These are phyloP conservation scores for Fusarium pseudonygamai DNA, from an alignment of 2,329 filamentous ascomycete genomes.

Conservation along the genomic window DNA sequence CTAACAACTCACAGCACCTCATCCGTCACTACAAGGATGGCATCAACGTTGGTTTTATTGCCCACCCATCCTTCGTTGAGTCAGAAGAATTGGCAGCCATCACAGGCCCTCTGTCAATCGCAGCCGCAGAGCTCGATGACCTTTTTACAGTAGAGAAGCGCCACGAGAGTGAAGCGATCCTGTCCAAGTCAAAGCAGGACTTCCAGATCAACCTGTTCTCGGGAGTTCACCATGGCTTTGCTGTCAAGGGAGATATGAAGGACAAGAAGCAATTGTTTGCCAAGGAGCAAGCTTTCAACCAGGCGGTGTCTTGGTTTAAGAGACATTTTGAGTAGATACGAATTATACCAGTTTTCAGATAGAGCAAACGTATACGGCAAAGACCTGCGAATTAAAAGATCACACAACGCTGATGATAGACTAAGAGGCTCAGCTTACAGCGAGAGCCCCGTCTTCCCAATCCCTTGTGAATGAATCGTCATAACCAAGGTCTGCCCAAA, in stretches of 20 bases:
- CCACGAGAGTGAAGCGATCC: slow-evolving; percentile 71
- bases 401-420: not conserved
- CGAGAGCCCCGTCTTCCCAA: not conserved
- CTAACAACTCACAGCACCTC: slow-evolving; percentile 62
- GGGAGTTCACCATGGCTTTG: slow-evolving; percentile 78
- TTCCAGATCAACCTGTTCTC: slow-evolving; percentile 84
- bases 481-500: not conserved
- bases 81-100: slow-evolving; percentile 73
- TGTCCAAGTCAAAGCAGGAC: slow-evolving; percentile 62
- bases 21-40: slow-evolving; percentile 69
- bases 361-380: not conserved
- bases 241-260: slow-evolving; percentile 69
- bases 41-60: slow-evolving; percentile 76
- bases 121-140: slow-evolving; percentile 69
- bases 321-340: not conserved
- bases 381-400: not conserved
- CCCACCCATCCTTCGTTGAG: slow-evolving; percentile 80
- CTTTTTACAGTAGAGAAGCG: slow-evolving; percentile 73
- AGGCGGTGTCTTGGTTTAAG: slow-evolving; percentile 79
- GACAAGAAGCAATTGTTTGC: slow-evolving; percentile 70
- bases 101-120: slow-evolving; percentile 73
- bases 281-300: slow-evolving; percentile 83
- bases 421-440: not conserved
- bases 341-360: not conserved
- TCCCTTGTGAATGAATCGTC: rapidly evolving